phyloP scores from a whole-genome alignment of 2,329 filamentous ascomycete genomes.

The Amphichorda felina region DNA sequence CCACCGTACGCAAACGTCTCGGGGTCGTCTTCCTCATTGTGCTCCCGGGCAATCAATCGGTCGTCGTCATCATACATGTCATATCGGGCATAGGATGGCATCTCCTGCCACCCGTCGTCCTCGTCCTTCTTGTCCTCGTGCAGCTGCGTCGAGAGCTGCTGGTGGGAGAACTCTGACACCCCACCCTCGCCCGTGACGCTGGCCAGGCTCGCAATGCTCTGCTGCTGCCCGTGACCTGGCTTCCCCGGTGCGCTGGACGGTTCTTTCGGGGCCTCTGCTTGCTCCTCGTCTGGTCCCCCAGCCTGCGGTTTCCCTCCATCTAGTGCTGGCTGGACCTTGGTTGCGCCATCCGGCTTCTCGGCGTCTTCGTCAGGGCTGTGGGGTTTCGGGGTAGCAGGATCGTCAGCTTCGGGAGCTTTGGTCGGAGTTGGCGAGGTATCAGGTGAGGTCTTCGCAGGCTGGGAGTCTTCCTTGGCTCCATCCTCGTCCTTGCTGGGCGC shows the following conservation, averaged over 20 bases:
- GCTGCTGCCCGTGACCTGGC: constrained; percentile 1
- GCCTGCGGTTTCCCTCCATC: background rate
- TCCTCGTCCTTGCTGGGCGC: too few species aligned
- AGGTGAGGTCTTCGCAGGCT: background rate
- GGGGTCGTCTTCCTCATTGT: constrained; percentile 61
- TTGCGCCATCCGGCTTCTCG: background rate
- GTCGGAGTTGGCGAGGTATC: background rate
- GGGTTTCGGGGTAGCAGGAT: background rate
- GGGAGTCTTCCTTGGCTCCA: background rate
- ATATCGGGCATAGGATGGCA: constrained; percentile 87
- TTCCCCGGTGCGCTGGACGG: background rate
- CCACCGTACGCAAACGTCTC: constrained; percentile 59
- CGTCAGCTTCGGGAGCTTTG: background rate
- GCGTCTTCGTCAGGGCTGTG: constrained; percentile 1
- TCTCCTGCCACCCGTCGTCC: constrained; percentile 77
- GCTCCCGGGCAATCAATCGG: constrained; percentile 72
- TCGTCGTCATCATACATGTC: constrained; percentile 96
- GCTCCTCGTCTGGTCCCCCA: background rate
- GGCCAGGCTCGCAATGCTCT: constrained; percentile 2
- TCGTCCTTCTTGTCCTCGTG: constrained; percentile 39
- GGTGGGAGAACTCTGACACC: constrained; percentile 70
- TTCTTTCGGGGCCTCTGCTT: background rate
- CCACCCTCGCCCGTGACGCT: constrained; percentile 1
- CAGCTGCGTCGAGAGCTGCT: constrained; percentile 53
- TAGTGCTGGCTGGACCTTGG: background rate